These are phyloP conservation scores for Exophiala spinifera DNA, from an alignment of 2,329 filamentous ascomycete genomes.

Conservation along the genomic window DNA sequence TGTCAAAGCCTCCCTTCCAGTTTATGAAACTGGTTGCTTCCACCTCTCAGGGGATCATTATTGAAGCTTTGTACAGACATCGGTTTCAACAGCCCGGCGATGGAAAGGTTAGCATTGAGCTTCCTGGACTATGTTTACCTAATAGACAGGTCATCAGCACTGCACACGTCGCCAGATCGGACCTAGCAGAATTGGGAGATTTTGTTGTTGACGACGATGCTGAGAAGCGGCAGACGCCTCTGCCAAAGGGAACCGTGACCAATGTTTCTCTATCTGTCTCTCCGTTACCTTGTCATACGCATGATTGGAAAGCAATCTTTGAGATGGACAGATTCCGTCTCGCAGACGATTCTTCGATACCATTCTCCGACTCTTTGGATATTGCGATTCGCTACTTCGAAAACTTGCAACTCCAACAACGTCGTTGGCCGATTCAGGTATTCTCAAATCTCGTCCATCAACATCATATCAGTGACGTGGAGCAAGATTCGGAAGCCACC, in stretches of 20 bases:
- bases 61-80: constrained; percentile 16
- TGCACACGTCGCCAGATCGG: neutral
- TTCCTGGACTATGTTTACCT: neutral
- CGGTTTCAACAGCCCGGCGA: neutral
- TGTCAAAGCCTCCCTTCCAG: neutral
- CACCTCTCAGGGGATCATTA: constrained; percentile 5
- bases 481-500: constrained; percentile 8
- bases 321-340: neutral
- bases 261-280: too few species aligned
- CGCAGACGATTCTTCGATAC: neutral
- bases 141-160: neutral
- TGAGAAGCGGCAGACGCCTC: neutral
- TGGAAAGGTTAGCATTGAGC: neutral
- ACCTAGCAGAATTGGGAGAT: neutral
- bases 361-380: neutral
- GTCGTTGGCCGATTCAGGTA: neutral
- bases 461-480: constrained; percentile 11
- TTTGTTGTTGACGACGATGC: constrained; percentile 15
- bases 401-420: neutral
- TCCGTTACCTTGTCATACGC: too few species aligned
- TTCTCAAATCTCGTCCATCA: constrained; percentile 6
- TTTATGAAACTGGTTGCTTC: constrained; percentile 11
- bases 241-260: too few species aligned
- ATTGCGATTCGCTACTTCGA: neutral
- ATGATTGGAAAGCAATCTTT: neutral